phyloP scores from a whole-genome alignment of 2,329 filamentous ascomycete genomes.

The Corinectria fuckeliana region DNA sequence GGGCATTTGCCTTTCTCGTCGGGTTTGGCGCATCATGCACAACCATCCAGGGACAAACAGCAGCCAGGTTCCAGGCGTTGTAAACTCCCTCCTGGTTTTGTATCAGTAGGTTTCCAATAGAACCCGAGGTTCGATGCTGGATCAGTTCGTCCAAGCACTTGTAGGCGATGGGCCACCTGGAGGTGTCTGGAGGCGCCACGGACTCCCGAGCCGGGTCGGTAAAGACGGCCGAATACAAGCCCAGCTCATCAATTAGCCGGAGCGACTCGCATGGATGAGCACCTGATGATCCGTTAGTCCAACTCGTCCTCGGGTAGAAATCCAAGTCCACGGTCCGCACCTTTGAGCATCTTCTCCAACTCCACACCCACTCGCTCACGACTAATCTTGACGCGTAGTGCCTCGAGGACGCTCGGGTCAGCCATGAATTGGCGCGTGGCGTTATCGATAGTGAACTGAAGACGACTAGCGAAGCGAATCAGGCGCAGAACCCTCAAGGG shows the following conservation, averaged over 20 bases:
- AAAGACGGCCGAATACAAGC: conserved; percentile 76
- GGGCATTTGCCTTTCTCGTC: conserved; percentile 57
- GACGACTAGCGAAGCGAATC: conserved; percentile 86
- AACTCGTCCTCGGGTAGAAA: not conserved
- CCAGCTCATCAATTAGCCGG: conserved; percentile 69
- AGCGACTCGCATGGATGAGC: conserved; percentile 67
- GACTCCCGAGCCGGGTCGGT: conserved; percentile 66
- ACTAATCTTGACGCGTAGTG: conserved; percentile 87
- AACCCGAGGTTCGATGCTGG: conserved; percentile 50
- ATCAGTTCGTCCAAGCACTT: conserved; percentile 63
- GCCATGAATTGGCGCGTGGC: conserved; percentile 76
- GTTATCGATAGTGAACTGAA: conserved; percentile 79
- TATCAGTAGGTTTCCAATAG: conserved; percentile 62
- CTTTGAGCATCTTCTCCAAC: conserved; percentile 88
- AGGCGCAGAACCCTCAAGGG: conserved; percentile 85
- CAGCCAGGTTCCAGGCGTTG: conserved; percentile 77
- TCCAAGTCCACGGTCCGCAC: conserved; percentile 43
- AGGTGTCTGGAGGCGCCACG: conserved; percentile 61
- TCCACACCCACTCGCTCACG: conserved; percentile 88
- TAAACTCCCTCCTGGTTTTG: conserved; percentile 70
- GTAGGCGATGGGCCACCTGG: conserved; percentile 69
- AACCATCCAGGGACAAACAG: conserved; percentile 76
- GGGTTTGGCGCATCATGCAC: conserved; percentile 49
- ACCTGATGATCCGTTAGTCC: conserved; percentile 46
- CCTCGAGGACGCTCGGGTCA: conserved; percentile 76